A percentile compares a stretch with the other conserved stretches of the same genome.
Conservation (phyloP, 345 rosid species). For the Dimocarpus longan region DNA sequence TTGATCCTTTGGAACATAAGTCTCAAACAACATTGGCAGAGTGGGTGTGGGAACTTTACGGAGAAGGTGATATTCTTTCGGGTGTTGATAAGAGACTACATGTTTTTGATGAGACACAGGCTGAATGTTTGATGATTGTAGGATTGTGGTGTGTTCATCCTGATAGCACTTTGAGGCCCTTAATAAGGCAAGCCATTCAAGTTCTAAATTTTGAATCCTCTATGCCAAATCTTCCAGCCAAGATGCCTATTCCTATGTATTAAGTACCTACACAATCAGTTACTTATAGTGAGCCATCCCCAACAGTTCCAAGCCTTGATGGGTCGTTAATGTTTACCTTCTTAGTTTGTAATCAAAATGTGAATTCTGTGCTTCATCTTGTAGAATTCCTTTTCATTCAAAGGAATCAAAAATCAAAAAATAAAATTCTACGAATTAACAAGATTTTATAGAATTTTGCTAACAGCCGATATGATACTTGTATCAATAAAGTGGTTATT, state of each 20-base stretch:
- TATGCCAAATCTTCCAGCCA: slow-evolving; percentile 27
- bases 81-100: slow-evolving; percentile 30
- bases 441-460: too few species aligned
- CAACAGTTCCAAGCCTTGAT: slow-evolving; percentile 7
- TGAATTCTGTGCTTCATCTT: background rate
- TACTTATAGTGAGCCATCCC: background rate
- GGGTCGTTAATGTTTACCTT: background rate
- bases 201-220: slow-evolving; percentile 28
- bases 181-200: slow-evolving; percentile 29
- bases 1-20: slow-evolving; percentile 14
- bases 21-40: slow-evolving; percentile 37
- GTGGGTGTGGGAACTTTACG: slow-evolving; percentile 49
- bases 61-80: slow-evolving; percentile 18
- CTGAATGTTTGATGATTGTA: slow-evolving; percentile 28
- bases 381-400: background rate
- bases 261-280: background rate
- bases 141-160: slow-evolving; percentile 42
- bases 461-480: too few species aligned
- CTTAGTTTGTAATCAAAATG: background rate
- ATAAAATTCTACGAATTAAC: too few species aligned
- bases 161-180: slow-evolving; percentile 33
- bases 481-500: too few species aligned
- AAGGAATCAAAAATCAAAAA: too few species aligned
- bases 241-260: slow-evolving; percentile 27
- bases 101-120: slow-evolving; percentile 25